Conservation (phyloP, 306 rosid genomes). For the Prinsepia uniflora region DNA sequence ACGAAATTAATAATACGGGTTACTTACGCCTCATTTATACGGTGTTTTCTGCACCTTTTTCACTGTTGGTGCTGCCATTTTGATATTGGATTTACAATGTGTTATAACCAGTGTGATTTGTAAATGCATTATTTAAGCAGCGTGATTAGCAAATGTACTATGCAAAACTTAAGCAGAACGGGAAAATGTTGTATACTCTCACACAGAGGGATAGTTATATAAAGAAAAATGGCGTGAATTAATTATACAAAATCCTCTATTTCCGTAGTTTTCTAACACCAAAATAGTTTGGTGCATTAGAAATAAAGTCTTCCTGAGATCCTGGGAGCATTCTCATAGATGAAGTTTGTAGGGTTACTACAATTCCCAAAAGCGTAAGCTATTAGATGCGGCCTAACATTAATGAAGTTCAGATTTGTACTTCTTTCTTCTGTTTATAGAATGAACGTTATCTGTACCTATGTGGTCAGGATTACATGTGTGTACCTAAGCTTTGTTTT, state of each 20-base stretch:
- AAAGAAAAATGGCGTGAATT: neutral
- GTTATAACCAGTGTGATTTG: neutral
- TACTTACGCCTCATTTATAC: neutral
- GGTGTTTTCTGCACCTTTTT: neutral
- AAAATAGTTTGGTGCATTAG: neutral
- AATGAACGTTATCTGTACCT: neutral
- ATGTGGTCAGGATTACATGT: neutral
- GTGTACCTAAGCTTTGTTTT: neutral
- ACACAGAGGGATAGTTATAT: neutral
- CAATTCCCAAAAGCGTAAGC: neutral
- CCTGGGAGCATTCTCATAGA: neutral
- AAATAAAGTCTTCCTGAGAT: neutral
- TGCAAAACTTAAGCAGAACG: neutral
- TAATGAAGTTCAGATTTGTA: neutral
- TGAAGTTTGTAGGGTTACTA: neutral
- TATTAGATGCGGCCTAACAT: neutral
- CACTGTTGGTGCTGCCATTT: neutral
- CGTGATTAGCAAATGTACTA: neutral
- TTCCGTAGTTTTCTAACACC: neutral
- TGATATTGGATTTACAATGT: neutral
- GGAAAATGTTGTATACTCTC: neutral
- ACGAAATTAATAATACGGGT: neutral
- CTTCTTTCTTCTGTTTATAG: neutral
- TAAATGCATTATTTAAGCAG: neutral
- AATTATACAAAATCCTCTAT: neutral